These are phyloP conservation scores for Gossypium schwendimanii DNA, from an alignment of 441 rosid genomes.

Conservation along the genomic window DNA sequence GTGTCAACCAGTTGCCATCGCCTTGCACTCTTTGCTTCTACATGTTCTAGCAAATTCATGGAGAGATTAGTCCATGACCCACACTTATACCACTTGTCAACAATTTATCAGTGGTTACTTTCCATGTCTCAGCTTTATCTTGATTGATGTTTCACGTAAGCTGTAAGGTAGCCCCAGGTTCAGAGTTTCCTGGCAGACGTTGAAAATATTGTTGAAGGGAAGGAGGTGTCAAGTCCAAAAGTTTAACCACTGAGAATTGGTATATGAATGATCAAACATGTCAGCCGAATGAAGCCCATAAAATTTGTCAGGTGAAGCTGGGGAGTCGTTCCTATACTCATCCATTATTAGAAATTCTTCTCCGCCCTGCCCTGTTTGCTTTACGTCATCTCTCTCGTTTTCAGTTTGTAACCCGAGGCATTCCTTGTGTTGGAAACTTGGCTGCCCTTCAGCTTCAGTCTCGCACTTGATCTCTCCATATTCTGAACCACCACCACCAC, in stretches of 20 bases:
- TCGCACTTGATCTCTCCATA: conserved; percentile 22
- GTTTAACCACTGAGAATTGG: conserved; percentile 39
- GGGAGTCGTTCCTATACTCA: conserved; percentile 31
- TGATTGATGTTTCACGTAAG: neutral
- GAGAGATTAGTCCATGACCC: neutral
- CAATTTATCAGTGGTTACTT: neutral
- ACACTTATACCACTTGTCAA: neutral
- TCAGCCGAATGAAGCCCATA: conserved; percentile 31
- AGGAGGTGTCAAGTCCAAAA: conserved; percentile 29
- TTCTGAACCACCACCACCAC: neutral
- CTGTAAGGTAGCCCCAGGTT: no score
- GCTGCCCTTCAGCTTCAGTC: conserved; percentile 10
- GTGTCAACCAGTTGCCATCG: neutral
- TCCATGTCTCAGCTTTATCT: neutral
- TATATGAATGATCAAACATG: conserved; percentile 33
- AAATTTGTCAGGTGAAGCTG: conserved; percentile 38
- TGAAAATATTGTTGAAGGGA: neutral
- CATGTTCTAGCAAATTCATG: neutral
- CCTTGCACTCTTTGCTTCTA: neutral
- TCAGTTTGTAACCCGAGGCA: neutral
- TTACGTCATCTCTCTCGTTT: neutral
- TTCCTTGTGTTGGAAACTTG: conserved; percentile 9
- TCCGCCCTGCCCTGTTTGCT: conserved; percentile 16
- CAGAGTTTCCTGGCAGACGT: neutral
- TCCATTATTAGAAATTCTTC: conserved; percentile 21